phyloP scores from a whole-genome alignment of 1,284 basidiomycete species.

The Ustilago curta region DNA sequence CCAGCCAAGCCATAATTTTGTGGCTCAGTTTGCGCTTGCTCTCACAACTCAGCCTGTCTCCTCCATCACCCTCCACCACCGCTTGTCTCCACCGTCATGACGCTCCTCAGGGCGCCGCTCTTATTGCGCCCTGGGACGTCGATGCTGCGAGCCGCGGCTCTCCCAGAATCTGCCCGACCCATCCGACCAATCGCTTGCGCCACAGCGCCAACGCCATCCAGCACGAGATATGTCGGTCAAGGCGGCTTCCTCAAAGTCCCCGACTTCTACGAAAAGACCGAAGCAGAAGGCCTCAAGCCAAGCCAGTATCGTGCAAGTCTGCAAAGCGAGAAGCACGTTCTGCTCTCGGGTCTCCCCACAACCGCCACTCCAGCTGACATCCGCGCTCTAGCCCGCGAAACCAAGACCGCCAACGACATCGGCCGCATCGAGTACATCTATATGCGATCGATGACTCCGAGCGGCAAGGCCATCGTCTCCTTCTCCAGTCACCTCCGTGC shows the following conservation, averaged over 20 bases:
- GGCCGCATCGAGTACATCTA: constrained; percentile 44
- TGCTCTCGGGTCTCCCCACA: constrained; percentile 30
- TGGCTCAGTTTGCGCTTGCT: constrained; percentile 1
- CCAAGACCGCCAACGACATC: constrained; percentile 27
- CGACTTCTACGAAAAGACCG: constrained; percentile 2
- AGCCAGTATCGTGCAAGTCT: not conserved
- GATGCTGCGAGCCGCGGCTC: not conserved
- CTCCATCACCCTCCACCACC: constrained; percentile 2
- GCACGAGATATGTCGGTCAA: constrained; percentile 3
- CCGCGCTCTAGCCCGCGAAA: constrained; percentile 15
- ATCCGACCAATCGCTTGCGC: not conserved
- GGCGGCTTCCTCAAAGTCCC: not conserved
- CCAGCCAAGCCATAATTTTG: constrained; percentile 1
- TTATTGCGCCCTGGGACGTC: constrained; percentile 22
- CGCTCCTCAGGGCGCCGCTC: constrained; percentile 32
- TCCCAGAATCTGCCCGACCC: not conserved
- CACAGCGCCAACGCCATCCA: constrained; percentile 3
- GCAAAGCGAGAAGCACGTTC: constrained; percentile 19
- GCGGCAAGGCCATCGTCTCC: constrained; percentile 29
- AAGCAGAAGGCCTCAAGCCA: not conserved
- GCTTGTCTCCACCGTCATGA: constrained; percentile 8
- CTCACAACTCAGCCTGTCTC: not conserved
- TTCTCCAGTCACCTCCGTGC: constrained; percentile 25
- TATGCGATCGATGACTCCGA: constrained; percentile 15
- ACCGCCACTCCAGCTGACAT: constrained; percentile 41